Evolutionary conservation across 1,139 yeast genomes (phyloP).

Genomic region (Fermentozyma sake): DNA sequence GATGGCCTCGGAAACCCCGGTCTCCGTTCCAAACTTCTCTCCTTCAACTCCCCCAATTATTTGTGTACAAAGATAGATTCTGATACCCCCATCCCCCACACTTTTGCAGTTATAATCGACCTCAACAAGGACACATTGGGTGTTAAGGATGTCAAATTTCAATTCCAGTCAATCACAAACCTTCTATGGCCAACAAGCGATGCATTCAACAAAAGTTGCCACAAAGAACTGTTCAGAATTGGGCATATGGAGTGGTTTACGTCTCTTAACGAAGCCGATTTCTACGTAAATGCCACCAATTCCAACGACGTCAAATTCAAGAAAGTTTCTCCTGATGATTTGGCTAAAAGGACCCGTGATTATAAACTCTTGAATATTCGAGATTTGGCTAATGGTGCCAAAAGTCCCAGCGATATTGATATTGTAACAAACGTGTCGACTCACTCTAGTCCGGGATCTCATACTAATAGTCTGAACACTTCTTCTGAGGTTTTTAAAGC

Average conservation of each 20-base stretch:
- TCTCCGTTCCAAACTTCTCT: slow-evolving; percentile 11
- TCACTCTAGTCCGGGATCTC: not conserved
- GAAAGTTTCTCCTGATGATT: slow-evolving; percentile 28
- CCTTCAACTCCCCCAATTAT: slow-evolving; percentile 35
- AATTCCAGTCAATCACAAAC: slow-evolving; percentile 29
- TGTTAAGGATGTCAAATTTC: slow-evolving; percentile 26
- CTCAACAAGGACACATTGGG: slow-evolving; percentile 28
- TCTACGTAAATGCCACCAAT: slow-evolving; percentile 37
- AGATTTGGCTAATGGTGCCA: slow-evolving; percentile 14
- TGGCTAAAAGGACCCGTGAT: slow-evolving; percentile 35
- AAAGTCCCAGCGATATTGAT: slow-evolving; percentile 1
- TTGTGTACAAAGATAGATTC: slow-evolving; percentile 38
- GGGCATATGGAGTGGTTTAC: slow-evolving; percentile 49
- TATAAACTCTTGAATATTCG: slow-evolving; percentile 25
- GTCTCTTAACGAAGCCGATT: slow-evolving; percentile 40
- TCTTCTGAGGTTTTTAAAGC: slow-evolving; percentile 39
- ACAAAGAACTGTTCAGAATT: slow-evolving; percentile 45
- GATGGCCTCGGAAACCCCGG: too few relatives aligned
- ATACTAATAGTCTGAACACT: too few relatives aligned
- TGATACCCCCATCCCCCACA: slow-evolving; percentile 42
- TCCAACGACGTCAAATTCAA: slow-evolving; percentile 29
- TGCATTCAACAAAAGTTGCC: slow-evolving; percentile 38
- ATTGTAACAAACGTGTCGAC: not conserved
- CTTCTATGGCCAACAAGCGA: slow-evolving; percentile 57
- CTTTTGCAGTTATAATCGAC: slow-evolving; percentile 43